Evolutionary conservation across 495 filamentous ascomycete genomes (phyloP), one percentile per base, ranked within the genome.

Genomic region (Articulospora tetracladia): DNA sequence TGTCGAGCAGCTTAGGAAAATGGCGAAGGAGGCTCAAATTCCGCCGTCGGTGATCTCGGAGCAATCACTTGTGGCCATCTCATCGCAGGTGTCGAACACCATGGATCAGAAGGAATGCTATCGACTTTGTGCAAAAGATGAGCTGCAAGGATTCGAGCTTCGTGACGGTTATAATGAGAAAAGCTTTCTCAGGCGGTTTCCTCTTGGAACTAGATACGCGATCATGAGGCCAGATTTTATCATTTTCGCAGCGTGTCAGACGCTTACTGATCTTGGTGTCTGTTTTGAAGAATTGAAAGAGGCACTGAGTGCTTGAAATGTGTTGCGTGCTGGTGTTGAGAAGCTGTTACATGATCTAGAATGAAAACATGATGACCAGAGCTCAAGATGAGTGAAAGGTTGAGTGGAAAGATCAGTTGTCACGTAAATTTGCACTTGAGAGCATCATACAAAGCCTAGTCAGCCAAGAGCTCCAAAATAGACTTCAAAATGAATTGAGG

Each of bases 151-250:
- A 32, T 2, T 3, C 2, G 26, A 50, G 7, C 13, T 50, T 27
- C 2, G 6, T 11, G 15, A 28, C 19, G 44, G 44, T 1, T 58
- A 58, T 26, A 50, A 50, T 50, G 2, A 4, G n/a, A 13, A 17
- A n/a, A 20, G 6, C 7, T 58, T 49, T 36, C 1, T 64, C 11
- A 26, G 41, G 25, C 60, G 64, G 15, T 36, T 69, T 17, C 49
- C 44, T 10, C 13, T 17, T 0, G 20, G 26, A 3, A 58, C 58
- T 0, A 65, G 49, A 19, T 69, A 62, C 49, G 67, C 49, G 2
- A 57, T 69, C 23, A 32, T 62, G 7, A 64, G 67, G 2, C 59
- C 67, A 3, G 67, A 69, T 57, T 62, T 67, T 24, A 64, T 59
- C 22, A 47, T 60, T 0, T 69, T 65, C 52, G 36, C 64, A 41